Evolutionary conservation across 768 basidiomycete species (phyloP).

Genomic region (Tephrocybe sp.): DNA sequence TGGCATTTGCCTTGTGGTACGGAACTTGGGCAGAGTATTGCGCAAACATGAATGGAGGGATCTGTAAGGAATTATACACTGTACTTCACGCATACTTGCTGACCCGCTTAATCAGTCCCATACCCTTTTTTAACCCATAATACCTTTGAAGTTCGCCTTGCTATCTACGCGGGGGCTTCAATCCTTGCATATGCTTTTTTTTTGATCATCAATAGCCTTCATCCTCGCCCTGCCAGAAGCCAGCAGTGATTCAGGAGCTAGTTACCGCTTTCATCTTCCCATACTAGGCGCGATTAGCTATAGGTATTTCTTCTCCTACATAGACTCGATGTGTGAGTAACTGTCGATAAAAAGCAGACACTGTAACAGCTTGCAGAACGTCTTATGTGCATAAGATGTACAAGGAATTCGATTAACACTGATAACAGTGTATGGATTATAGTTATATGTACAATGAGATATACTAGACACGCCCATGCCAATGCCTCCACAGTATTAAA

Average conservation of each 20-base stretch:
- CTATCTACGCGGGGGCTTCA: slow-evolving; percentile 57
- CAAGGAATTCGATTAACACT: too few species aligned
- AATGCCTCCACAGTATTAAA: slow-evolving; percentile 57
- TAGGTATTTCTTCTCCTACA: too few species aligned
- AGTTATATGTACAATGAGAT: background rate
- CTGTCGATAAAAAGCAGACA: too few species aligned
- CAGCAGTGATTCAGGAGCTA: background rate
- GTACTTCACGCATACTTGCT: background rate
- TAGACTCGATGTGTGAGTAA: background rate
- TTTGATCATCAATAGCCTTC: slow-evolving; percentile 55
- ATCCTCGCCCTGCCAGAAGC: slow-evolving; percentile 21
- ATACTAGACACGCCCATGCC: slow-evolving; percentile 53
- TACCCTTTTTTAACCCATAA: slow-evolving; percentile 80
- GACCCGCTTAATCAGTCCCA: slow-evolving; percentile 48
- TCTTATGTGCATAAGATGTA: too few species aligned
- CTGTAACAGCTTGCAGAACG: too few species aligned
- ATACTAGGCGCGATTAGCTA: too few species aligned
- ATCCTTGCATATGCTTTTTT: slow-evolving; percentile 55
- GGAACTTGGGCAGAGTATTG: slow-evolving; percentile 66
- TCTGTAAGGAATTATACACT: slow-evolving; percentile 43
- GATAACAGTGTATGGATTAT: too few species aligned
- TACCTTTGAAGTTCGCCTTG: slow-evolving; percentile 44
- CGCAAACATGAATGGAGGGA: slow-evolving; percentile 50
- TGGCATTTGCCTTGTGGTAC: slow-evolving; percentile 45
- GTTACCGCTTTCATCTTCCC: too few species aligned